Base-by-base conservation (phyloP, 768 basidiomycete species). In the Pseudohyphozyma bogoriensis region DNA sequence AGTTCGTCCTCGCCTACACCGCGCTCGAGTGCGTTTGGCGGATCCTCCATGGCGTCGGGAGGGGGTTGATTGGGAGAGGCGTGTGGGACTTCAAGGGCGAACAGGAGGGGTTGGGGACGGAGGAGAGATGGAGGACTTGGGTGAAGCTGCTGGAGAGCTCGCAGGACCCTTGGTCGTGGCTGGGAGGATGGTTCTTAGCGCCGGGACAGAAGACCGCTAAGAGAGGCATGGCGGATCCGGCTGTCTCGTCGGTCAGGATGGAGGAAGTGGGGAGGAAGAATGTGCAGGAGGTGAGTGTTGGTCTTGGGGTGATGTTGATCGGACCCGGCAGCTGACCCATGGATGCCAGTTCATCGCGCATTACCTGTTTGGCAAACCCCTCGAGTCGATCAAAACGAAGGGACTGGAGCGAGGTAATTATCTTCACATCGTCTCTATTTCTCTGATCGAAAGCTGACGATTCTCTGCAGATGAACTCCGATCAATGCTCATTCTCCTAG, bases 41-140 rank as follows among this genome's bases (percentile, higher is more conserved):
- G 39, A 4, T 52, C 31, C 1, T 54, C 2, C 37, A 45, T 12
- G 26, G 5, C 3, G 2, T 51, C 22, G 10, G 5, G 0, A 33
- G 36, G 0, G 16, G 20, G 1, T 2, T n/a, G 15, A 39, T 62
- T 33, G 55, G 58, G 24, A 36, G 54, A 2, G 31, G 60, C 2
- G 47, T 33, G 28, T 58, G 46, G 46, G 64, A 56, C 42, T 9
- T 31, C 11, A 29, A 18, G 4, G 49, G 45, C 4, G 32, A 24
- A 15, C 10, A 18, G 12, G 51, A 59, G 28, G 44, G 31, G 32
- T 36, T 62, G 24, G 22, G 28, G 16, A n/a, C 16, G 16, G 64
- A 66, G 42, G 64, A 66, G 42, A 37, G 64, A 1, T 66, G 60
- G 60, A 35, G 64, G 29, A 22, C 62, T 4, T 62, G 57, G 58